Base-by-base conservation (phyloP, 2,329 filamentous ascomycete species). In the Scedosporium minutisporum region DNA sequence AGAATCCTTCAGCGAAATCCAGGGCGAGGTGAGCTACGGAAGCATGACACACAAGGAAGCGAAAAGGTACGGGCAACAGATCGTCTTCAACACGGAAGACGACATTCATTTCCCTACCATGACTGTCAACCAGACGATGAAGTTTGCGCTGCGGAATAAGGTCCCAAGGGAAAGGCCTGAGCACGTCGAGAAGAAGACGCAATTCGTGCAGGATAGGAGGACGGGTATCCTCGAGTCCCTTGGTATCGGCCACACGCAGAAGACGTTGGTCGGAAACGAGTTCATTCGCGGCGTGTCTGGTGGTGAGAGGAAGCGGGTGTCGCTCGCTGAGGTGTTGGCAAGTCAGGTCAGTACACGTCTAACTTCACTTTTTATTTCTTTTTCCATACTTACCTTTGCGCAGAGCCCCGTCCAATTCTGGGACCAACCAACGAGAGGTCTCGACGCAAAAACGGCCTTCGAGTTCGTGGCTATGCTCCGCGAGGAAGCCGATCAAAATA, bases 351-450 rank as follows among this genome's bases (percentile, higher is more conserved):
- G 61, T 29, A 33, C 27, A 6, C 44, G 27, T 4, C 33, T n/a
- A 21, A 16, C 18, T 10, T 21, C 71, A 73, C 33, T 66, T 44
- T 18, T 21, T 21, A 6, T 6, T 57, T 9, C 18, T 21, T 7
- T 27, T 4, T n/a, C 16, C 2, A n/a, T 33, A 33, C 33, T 18
- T 61, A 23, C n/a, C 41, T 27, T 21, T n/a, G 16, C 21, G n/a
- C n/a, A 67, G 64, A 60, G 64, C 81, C 79, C 81, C 0, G 83
- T 91, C 0, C 83, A 88, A 14, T 87, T 85, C 66, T 91, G 87
- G 87, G 88, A 91, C 68, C 91, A 91, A 69, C 86, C 84, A 0
- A 91, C 87, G 3, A 79, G 87, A 61, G 88, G 88, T 14, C 77
- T 91, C 0, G 88, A 91, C 69, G 86, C 87, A 1, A 88, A 84